Evolutionary conservation across 1,284 basidiomycete genomes (phyloP).

Genomic region (Moesziomyces aphidis): DNA sequence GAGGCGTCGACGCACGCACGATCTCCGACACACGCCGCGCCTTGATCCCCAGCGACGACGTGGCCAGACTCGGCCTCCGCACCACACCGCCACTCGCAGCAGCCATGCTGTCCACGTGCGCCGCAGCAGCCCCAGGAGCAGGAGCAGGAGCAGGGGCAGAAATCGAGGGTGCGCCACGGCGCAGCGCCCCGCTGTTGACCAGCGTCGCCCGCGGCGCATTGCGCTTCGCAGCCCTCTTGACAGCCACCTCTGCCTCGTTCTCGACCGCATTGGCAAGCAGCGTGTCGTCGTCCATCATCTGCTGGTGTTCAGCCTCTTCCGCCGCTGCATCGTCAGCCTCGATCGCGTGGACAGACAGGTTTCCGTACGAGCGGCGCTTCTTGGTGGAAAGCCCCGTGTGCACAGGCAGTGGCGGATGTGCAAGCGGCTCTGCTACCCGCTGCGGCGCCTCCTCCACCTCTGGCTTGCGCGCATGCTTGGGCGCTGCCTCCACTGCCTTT

Average conservation of each 20-base stretch:
- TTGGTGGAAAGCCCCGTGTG: constrained; percentile 30
- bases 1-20: constrained; percentile 38
- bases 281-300: constrained; percentile 20
- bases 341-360: constrained; percentile 34
- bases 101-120: background rate
- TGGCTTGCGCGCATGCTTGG: background rate
- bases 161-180: constrained; percentile 2
- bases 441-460: constrained; percentile 10
- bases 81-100: background rate
- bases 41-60: constrained; percentile 39
- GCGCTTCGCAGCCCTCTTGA: constrained; percentile 13
- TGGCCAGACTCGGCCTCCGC: constrained; percentile 28
- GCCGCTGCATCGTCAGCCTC: constrained; percentile 1
- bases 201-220: constrained; percentile 34
- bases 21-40: constrained; percentile 44
- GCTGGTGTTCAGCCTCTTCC: constrained; percentile 2
- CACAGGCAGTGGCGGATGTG: constrained; percentile 23
- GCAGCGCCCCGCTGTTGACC: constrained; percentile 47
- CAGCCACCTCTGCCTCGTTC: background rate
- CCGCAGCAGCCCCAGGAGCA: background rate
- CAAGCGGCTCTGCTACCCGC: constrained; percentile 2
- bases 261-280: constrained; percentile 8
- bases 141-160: constrained; percentile 5
- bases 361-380: constrained; percentile 46
- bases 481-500: constrained; percentile 7